Evolutionary conservation across 495 filamentous ascomycete genomes (phyloP), one percentile per base, ranked within the genome.

Genomic region (Penicillium atrosanguineum): DNA sequence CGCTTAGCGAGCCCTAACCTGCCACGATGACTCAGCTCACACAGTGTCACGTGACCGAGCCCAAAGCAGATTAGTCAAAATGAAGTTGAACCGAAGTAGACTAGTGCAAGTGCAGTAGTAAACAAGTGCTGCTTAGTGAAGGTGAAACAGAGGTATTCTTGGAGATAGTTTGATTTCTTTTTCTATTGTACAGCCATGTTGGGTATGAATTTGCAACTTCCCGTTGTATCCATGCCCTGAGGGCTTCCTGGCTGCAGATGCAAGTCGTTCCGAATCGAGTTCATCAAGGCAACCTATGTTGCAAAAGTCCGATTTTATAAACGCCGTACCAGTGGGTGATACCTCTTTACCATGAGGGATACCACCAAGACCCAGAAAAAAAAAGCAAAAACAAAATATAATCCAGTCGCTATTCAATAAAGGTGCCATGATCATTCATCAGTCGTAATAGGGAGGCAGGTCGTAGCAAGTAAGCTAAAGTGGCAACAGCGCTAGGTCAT

Each of bases 1-100:
- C 72, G 74, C 73, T 76, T 76, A 78, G 73, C 73, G 71, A 75
- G 72, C 73, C 72, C 73, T 78, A 74, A 68, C 64, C 55, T 61
- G 54, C 61, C 58, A 21, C 31, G 46, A 29, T 55, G 46, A 59
- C 43, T 66, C 44, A 56, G 18, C 53, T 31, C 31, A 34, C 11
- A 9, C 15, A 11, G 36, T 11, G 4, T 8, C 31, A 34, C 31
- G 31, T 34, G 31, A 34, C 28, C 3, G 28, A 14, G 11, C 11
- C 31, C 31, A 2, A 34, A 12, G 3, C 12, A 12, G 11, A 34
- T 8, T 34, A 34, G 31, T 23, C 31, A 3, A 8, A 8, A 31
- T 12, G 7, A 31, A 12, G 7, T 9, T 31, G 7, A 6, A 31
- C 28, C 28, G 7, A 31, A 31, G 28, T 12, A 12, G 31, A 14